Base-by-base conservation (phyloP, 2,329 filamentous ascomycete species). In the Ophiostoma ulmi region DNA sequence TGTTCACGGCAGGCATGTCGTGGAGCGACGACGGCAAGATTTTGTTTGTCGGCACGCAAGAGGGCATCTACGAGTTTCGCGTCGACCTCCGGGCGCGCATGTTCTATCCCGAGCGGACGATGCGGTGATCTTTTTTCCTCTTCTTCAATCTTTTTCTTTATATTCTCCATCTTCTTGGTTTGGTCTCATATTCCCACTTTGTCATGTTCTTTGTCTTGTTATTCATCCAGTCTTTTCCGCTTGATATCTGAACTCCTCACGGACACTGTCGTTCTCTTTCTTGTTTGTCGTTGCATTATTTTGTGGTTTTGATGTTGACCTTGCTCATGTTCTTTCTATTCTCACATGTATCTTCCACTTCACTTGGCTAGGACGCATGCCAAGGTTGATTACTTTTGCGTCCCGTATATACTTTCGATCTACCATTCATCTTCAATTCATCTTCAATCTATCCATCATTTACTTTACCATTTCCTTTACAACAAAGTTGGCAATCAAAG, bases 21-120 rank as follows among this genome's bases (percentile, higher is more conserved):
- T 90, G 88, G 88, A 88, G 86, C 73, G 83, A 86, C 48, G 85
- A 89, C 75, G 88, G 88, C 1, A 82, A 82, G 66, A 83, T 80
- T 31, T 75, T 90, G 87, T 90, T 86, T 75, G 81, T 89, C 58
- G 88, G 86, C 26, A 86, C 87, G 44, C 88, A 92, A 76, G 88
- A 91, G 74, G 91, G 91, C 70, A 90, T 94, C 70, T 92, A 92
- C 76, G 90, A 93, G 79, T 87, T 92, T 75, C 85, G 84, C 44
- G 84, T 94, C 74, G 88, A 92, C 76, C 75, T 88, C 22, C 82
- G 86, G 67, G 83, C 81, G 71, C 83, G 91, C 72, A 91, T 88
- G 78, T 80, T 84, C 41, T 85, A 83, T 73, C 86, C 88, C 1
- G 85, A 84, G 73, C 79, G 88, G 73, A 81, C 81, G 63, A 80